Base-by-base conservation (phyloP, 805 yeast genomes). In the Komagataella mondaviorum region DNA sequence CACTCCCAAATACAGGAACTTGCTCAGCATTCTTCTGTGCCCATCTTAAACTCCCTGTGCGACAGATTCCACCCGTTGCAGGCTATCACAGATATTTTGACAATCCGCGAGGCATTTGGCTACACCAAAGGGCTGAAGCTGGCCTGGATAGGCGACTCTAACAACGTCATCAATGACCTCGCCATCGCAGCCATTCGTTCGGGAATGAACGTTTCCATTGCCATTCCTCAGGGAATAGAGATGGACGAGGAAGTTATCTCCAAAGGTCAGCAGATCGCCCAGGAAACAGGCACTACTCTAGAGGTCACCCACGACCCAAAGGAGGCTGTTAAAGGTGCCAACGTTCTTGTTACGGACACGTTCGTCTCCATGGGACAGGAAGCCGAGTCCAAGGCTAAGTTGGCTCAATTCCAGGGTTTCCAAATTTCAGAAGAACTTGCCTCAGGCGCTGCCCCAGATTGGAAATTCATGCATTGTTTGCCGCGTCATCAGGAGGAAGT, bases 301-400 rank as follows among this genome's bases (percentile, higher is more conserved):
- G 80, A 75, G 57, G 61, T 81, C 6, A 75, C 83, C 3, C 81
- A 87, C 57, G 88, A 87, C 59, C 93, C 98, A 3, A 60, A 69
- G n/a, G 71, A 61, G 23, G 96, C 97, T 1, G 78, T 88, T 49
- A 72, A 74, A 51, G 73, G 75, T 57, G 88, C 98, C 4, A 79
- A 91, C 61, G 74, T 93, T 45, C 66, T 93, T 43, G 98, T 91
- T 47, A 93, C 99, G 14, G 99, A 93, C 61, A 93, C 99, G 3
- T 93, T 96, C 81, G 80, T 93, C 22, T 91, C 98, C 1, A 93
- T 93, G 99, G 99, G 99, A 52, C 90, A 93, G 71, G 99, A 93
- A 66, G 70, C 77, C 4, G 90, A 90, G 64, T 86, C 80, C 56
- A 72, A 65, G 49, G 71, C 74, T 52, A 86, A 90, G 56, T 71